phyloP scores from a whole-genome alignment of 139 green algal species.

The Volvox reticuliferus region DNA sequence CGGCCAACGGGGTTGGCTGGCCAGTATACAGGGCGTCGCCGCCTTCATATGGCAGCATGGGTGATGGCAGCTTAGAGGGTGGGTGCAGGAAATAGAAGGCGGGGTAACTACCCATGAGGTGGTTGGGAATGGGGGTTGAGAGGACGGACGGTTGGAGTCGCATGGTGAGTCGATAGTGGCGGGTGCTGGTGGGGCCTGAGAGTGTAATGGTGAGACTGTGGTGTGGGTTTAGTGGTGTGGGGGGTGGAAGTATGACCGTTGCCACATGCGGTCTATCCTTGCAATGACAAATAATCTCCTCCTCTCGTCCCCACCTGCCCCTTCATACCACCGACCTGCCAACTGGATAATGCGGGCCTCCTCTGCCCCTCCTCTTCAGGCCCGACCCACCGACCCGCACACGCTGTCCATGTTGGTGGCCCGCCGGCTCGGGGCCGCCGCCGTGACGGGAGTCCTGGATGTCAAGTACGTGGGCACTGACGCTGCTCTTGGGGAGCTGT shows the following conservation, averaged over 20 bases:
- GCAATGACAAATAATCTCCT: too few species aligned
- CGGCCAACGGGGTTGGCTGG: too few species aligned
- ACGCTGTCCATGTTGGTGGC: conserved; percentile 13
- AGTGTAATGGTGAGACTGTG: too few species aligned
- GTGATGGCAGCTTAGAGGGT: too few species aligned
- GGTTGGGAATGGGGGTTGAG: background rate
- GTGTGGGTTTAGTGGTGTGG: too few species aligned
- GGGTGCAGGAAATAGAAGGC: too few species aligned
- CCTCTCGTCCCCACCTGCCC: too few species aligned
- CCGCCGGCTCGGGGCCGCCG: conserved; percentile 23
- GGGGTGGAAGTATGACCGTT: background rate
- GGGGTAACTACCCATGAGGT: too few species aligned
- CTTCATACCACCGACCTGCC: too few species aligned
- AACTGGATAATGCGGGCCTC: background rate
- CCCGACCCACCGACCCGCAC: conserved; percentile 8
- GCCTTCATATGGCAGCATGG: too few species aligned
- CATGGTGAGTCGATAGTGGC: background rate
- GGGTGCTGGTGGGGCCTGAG: background rate
- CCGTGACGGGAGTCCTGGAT: conserved; percentile 39
- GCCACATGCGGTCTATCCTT: too few species aligned
- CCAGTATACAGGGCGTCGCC: too few species aligned
- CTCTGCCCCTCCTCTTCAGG: background rate
- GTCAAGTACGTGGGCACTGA: conserved; percentile 17
- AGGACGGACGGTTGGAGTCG: background rate
- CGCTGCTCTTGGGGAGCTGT: conserved; percentile 22